A percentile compares a stretch with the other conserved stretches of the same genome.
These are phyloP conservation scores for Penicillium arizonense DNA, from an alignment of 495 filamentous ascomycete species.

Conservation along the genomic window DNA sequence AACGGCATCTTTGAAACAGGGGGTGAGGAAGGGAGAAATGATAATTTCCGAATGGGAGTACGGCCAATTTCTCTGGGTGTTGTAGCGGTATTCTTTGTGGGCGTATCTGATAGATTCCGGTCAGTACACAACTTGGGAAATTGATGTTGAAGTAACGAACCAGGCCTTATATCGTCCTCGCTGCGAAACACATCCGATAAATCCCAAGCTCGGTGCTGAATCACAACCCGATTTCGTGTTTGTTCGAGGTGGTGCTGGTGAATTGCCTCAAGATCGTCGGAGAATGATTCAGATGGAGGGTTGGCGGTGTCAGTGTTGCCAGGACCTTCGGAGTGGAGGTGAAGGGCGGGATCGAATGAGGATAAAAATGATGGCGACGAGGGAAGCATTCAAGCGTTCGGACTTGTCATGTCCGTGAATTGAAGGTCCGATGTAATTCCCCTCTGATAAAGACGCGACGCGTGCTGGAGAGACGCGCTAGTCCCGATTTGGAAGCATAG, in stretches of 20 bases:
- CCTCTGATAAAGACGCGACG: slow-evolving; percentile 30
- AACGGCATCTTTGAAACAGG: slow-evolving; percentile 54
- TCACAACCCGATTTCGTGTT: slow-evolving; percentile 57
- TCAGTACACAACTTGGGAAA: slow-evolving; percentile 5
- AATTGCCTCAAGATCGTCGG: slow-evolving; percentile 63
- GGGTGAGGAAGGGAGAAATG: slow-evolving; percentile 31
- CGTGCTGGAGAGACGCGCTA: slow-evolving; percentile 33
- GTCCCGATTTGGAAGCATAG: slow-evolving; percentile 22
- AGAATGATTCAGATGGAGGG: slow-evolving; percentile 40
- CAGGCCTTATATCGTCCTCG: slow-evolving; percentile 53
- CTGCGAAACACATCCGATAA: slow-evolving; percentile 60
- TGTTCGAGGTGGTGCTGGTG: slow-evolving; percentile 49
- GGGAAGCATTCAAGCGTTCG: slow-evolving; percentile 34
- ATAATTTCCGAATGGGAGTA: slow-evolving; percentile 14
- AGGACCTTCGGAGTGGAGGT: slow-evolving; percentile 47
- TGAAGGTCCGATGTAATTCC: slow-evolving; percentile 7
- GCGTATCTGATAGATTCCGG: slow-evolving; percentile 33
- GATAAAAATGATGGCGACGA: slow-evolving; percentile 37
- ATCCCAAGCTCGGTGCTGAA: slow-evolving; percentile 62
- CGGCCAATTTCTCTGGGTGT: slow-evolving; percentile 25
- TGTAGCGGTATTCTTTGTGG: slow-evolving; percentile 27
- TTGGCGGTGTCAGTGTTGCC: slow-evolving; percentile 20
- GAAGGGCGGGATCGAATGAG: slow-evolving; percentile 54
- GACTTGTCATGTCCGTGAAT: slow-evolving; percentile 9
- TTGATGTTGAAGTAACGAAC: slow-evolving; percentile 28